Conservation (phyloP, 2,329 filamentous ascomycete species). For the Colletotrichum endophyticum region DNA sequence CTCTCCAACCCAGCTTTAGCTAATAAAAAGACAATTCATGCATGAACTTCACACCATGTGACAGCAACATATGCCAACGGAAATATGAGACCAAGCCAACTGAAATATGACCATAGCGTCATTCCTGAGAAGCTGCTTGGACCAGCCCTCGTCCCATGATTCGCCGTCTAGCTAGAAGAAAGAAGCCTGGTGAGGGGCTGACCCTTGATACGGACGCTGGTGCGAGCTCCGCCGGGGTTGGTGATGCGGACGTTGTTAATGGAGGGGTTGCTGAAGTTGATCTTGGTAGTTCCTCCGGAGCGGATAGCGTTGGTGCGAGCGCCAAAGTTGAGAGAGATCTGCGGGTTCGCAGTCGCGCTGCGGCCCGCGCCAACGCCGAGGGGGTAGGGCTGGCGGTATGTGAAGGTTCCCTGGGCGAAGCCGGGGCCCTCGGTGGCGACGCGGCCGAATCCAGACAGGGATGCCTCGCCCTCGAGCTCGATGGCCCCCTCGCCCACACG, state of each 20-base stretch:
- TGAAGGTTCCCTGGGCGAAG: neutral
- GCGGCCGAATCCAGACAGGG: neutral
- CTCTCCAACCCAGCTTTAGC: no score
- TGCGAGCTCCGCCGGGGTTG: neutral
- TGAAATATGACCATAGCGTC: fast-evolving
- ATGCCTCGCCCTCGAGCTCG: neutral
- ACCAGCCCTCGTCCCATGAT: neutral
- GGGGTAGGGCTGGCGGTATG: neutral
- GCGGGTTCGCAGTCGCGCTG: neutral
- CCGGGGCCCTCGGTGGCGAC: neutral
- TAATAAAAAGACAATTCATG: no score
- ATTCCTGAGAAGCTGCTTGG: no score
- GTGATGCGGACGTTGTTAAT: neutral
- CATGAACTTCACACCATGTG: no score
- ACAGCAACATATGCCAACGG: no score
- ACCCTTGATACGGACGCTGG: neutral
- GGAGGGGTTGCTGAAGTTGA: neutral
- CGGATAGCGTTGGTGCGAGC: neutral
- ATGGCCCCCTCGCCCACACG: neutral
- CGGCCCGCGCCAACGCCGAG: neutral
- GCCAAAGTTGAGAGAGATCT: neutral
- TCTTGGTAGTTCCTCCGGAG: neutral
- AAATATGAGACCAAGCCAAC: no score
- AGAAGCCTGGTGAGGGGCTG: neutral
- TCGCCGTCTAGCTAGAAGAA: neutral